Base-by-base conservation (phyloP, 768 basidiomycete species). In the Tulasnella sp. region DNA sequence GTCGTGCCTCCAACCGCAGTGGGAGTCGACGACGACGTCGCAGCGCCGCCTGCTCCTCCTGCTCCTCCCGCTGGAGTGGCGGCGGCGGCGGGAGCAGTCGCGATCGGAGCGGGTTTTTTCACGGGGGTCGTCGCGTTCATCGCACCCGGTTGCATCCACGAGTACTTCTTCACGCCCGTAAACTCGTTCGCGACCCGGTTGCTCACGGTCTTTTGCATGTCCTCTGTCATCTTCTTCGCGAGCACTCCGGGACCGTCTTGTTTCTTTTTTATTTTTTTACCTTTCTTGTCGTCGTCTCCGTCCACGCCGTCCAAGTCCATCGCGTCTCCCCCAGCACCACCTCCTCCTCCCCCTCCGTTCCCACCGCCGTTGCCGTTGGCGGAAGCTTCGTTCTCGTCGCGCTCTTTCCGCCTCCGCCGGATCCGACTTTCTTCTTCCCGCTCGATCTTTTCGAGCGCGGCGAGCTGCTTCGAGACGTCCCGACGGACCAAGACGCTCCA, bases 171-270 rank as follows among this genome's bases (percentile, higher is more conserved):
- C 67, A 79, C 87, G 0, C 94, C 94, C n/a, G 92, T 91, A 5
- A 92, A 92, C 78, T 92, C 92, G 75, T 88, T 90, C 29, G 94
- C 94, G 6, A 91, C 90, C 29, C 90, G 90, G 79, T 96, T 94
- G 39, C 90, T 90, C 88, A 95, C 88, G 79, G 92, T 94, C 84
- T 95, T 95, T 75, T 89, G 83, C 76, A 93, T 90, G 76, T 95
- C 94, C 79, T 94, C 94, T 5, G 89, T 90, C 91, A 95, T 92
- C 77, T 94, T 94, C 72, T 90, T 83, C 70, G 92, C 91, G 0
- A 90, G 91, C 12, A 92, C 90, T 12, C 91, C 90, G 0, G 92
- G 91, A 0, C 90, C 90, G 37, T 92, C 91, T 78, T 90, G 89
- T 79, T 92, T 92, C 80, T 90, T 86, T 81, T 85, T 85, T 79